Conservation (phyloP, 2,329 filamentous ascomycete species). For the Colletotrichum spaethianum region DNA sequence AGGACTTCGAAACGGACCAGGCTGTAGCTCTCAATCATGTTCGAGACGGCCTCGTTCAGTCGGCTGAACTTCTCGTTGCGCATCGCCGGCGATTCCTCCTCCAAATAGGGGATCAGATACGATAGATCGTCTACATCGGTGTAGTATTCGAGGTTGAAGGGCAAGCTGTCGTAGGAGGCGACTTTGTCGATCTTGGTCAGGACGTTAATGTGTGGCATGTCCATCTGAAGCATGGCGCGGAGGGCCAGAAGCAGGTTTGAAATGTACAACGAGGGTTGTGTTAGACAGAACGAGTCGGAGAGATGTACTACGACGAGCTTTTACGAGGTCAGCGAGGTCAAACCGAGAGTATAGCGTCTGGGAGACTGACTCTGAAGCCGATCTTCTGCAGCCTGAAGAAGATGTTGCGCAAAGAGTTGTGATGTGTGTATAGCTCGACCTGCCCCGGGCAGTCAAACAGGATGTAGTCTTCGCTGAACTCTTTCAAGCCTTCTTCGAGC, state of each 20-base stretch:
- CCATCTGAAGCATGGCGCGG: conserved; percentile 98
- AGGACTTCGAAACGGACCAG: conserved; percentile 94
- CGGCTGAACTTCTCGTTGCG: conserved; percentile 83
- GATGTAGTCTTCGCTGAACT: conserved; percentile 90
- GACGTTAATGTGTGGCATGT: conserved; percentile 95
- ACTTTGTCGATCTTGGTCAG: conserved; percentile 98
- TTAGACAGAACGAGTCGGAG: conserved; percentile 93
- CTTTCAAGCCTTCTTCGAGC: conserved; percentile 85
- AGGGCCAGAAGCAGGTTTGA: conserved; percentile 94
- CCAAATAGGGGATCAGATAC: conserved; percentile 85
- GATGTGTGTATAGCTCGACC: conserved; percentile 97
- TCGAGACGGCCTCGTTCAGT: conserved; percentile 88
- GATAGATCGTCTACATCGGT: conserved; percentile 95
- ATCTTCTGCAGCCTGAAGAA: conserved; percentile 92
- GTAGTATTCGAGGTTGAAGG: conserved; percentile 97
- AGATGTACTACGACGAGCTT: conserved; percentile 95
- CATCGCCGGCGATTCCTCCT: conserved; percentile 80
- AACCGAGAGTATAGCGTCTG: not conserved
- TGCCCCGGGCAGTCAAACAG: conserved; percentile 97
- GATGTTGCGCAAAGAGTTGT: conserved; percentile 91
- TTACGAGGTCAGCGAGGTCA: not conserved
- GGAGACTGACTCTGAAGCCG: conserved; percentile 84
- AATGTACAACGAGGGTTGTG: conserved; percentile 93
- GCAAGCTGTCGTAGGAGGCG: conserved; percentile 84
- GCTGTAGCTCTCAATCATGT: conserved; percentile 89